A percentile compares a stretch with the other conserved stretches of the same genome.
Conservation (phyloP, 805 yeast species). For the Middelhovenomyces tepae region DNA sequence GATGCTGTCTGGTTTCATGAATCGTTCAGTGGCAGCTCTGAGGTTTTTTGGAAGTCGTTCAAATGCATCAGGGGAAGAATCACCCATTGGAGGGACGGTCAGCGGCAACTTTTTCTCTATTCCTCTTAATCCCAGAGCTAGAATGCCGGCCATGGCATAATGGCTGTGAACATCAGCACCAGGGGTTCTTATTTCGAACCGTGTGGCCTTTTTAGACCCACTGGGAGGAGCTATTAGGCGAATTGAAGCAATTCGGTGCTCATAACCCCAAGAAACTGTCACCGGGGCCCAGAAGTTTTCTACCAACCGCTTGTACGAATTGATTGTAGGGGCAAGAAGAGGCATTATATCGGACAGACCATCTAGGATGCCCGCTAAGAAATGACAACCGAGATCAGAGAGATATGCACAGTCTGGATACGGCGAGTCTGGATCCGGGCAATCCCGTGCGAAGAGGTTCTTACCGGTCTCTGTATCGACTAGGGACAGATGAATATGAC, state of each 20-base stretch:
- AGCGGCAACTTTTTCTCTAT: slow-evolving; percentile 20
- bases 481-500: slow-evolving; percentile 27
- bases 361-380: slow-evolving; percentile 27
- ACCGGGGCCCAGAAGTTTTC: slow-evolving; percentile 31
- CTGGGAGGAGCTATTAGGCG: slow-evolving; percentile 24
- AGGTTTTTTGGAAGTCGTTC: slow-evolving; percentile 22
- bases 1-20: slow-evolving; percentile 18
- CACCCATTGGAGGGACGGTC: slow-evolving; percentile 24
- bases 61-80: slow-evolving; percentile 14
- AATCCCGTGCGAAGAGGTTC: slow-evolving; percentile 21
- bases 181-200: slow-evolving; percentile 29
- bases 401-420: slow-evolving; percentile 23
- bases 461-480: slow-evolving; percentile 16
- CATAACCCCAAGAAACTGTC: slow-evolving; percentile 29
- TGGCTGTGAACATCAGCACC: slow-evolving; percentile 31
- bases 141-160: slow-evolving; percentile 27
- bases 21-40: slow-evolving; percentile 20
- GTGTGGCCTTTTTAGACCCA: slow-evolving; percentile 20
- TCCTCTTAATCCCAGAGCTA: slow-evolving; percentile 26
- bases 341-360: slow-evolving; percentile 29
- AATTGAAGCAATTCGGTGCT: slow-evolving; percentile 27
- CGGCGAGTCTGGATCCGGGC: slow-evolving; percentile 18
- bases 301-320: slow-evolving; percentile 28
- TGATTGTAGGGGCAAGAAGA: slow-evolving; percentile 27
- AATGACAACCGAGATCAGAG: slow-evolving; percentile 23